phyloP scores from a whole-genome alignment of 2,329 filamentous ascomycete species.

The Stachybotrys elegans region DNA sequence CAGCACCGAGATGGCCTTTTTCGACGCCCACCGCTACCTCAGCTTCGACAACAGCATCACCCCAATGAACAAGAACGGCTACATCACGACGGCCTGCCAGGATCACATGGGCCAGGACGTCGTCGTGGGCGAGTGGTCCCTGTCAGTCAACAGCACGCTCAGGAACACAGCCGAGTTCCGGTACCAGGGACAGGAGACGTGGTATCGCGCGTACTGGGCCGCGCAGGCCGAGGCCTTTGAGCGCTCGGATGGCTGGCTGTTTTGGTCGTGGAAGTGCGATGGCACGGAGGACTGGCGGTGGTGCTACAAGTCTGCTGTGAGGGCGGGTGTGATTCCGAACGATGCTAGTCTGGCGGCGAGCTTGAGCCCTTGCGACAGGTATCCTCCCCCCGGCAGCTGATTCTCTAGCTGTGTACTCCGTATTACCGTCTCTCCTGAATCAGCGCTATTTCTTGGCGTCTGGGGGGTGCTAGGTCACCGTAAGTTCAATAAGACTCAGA shows the following conservation, averaged over 20 bases:
- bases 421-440: too few relatives aligned
- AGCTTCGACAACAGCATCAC: constrained; percentile 45
- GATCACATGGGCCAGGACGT: constrained; percentile 36
- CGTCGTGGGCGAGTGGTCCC: constrained; percentile 55
- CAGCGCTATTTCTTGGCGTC: too few relatives aligned
- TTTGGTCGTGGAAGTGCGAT: constrained; percentile 55
- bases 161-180: constrained; percentile 39
- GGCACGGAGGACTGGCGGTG: constrained; percentile 42
- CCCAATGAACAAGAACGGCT: constrained; percentile 39
- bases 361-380: constrained; percentile 10
- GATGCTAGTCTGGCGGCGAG: constrained; percentile 14
- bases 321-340: constrained; percentile 18
- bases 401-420: too few relatives aligned
- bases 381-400: too few relatives aligned
- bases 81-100: constrained; percentile 46
- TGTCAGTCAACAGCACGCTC: constrained; percentile 44
- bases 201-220: constrained; percentile 53
- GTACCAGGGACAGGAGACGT: constrained; percentile 35
- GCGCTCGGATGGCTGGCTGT: constrained; percentile 48
- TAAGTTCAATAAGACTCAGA: too few relatives aligned
- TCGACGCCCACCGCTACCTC: constrained; percentile 55
- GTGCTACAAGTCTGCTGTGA: constrained; percentile 34
- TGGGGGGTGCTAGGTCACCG: too few relatives aligned
- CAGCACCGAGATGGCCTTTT: constrained; percentile 39
- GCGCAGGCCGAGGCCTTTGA: constrained; percentile 53